phyloP scores from a whole-genome alignment of 2,329 filamentous ascomycete genomes.

The Aaosphaeria arxii region DNA sequence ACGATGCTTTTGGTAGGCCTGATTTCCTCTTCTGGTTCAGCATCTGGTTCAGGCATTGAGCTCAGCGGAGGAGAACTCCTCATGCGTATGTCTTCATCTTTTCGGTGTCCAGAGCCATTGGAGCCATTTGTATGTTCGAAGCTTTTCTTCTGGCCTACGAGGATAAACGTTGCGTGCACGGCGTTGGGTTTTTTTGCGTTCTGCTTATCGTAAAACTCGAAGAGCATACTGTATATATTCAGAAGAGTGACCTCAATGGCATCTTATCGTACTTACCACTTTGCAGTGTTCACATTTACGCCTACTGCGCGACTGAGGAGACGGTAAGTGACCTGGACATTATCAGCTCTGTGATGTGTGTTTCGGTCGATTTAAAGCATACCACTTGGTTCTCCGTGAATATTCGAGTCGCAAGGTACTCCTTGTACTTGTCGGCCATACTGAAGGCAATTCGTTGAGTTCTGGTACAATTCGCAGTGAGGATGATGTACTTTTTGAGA shows the following conservation, averaged over 20 bases:
- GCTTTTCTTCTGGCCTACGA: conserved; percentile 65
- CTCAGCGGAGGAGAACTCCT: conserved; percentile 66
- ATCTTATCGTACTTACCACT: conserved; percentile 62
- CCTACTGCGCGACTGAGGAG: conserved; percentile 77
- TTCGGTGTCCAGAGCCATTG: conserved; percentile 42
- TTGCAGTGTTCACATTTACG: conserved; percentile 82
- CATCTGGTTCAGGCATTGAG: conserved; percentile 55
- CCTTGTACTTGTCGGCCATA: conserved; percentile 58
- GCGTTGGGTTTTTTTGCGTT: conserved; percentile 70
- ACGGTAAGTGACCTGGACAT: conserved; percentile 75
- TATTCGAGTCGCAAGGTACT: conserved; percentile 72
- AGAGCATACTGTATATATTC: conserved; percentile 65
- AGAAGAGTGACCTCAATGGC: conserved; percentile 8
- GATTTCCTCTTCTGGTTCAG: conserved; percentile 42
- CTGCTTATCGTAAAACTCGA: conserved; percentile 77
- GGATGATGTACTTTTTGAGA: conserved; percentile 5
- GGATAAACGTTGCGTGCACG: conserved; percentile 88
- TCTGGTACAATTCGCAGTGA: conserved; percentile 4
- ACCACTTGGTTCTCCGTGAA: conserved; percentile 74
- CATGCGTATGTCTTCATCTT: conserved; percentile 67
- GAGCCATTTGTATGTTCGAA: conserved; percentile 11
- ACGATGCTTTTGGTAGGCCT: conserved; percentile 58
- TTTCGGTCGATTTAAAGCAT: conserved; percentile 24
- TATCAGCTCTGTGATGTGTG: conserved; percentile 7
- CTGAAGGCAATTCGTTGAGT: conserved; percentile 1